Evolutionary conservation across 1,284 basidiomycete genomes (phyloP), one percentile per base, ranked within the genome.

Genomic region (Mycena sp.): DNA sequence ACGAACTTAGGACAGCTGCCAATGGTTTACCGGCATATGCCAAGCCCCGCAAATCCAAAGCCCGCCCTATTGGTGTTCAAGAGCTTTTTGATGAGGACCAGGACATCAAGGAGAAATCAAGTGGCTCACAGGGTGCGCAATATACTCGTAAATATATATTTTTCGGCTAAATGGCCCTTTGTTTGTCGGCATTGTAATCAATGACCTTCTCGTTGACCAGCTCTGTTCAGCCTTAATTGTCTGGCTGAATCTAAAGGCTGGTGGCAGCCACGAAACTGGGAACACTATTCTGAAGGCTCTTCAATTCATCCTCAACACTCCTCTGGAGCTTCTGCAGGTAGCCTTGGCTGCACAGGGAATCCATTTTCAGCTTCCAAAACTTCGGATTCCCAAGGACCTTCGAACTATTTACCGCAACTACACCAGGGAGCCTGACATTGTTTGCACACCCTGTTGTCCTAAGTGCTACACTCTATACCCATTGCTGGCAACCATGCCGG

Each of bases 401-500:
- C 56, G 62, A 4, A 58, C 62, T 12, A n/a, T 29, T 1, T 58
- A 54, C 46, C 17, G 14, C 7, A 57, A 55, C 28, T 58, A 51
- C 23, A 58, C 19, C 12, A 48, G 6, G 35, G 69, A 76, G 25
- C 74, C 74, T 4, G 51, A 65, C 1, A 60, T 76, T 40, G 44
- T 52, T 5, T 66, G 70, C 0, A 69, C 70, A 30, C 50, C 69
- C 14, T 72, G 70, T 61, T 75, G 72, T 56, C 73, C 73, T 2
- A 70, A 69, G 32, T 74, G 74, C 66, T 75, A 69, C 55, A 61
- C 46, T 23, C 58, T 55, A 4, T 74, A 72, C 56, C 44, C 58
- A 25, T 52, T 50, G 2, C n/a, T 40, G 58, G 23, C n/a, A 32
- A 32, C 32, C 10, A 49, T 70, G 35, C 67, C 67, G 17, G 44